Evolutionary conservation across 352 stramenopile genomes (phyloP).

Genomic region (Aphanomyces stellatus): DNA sequence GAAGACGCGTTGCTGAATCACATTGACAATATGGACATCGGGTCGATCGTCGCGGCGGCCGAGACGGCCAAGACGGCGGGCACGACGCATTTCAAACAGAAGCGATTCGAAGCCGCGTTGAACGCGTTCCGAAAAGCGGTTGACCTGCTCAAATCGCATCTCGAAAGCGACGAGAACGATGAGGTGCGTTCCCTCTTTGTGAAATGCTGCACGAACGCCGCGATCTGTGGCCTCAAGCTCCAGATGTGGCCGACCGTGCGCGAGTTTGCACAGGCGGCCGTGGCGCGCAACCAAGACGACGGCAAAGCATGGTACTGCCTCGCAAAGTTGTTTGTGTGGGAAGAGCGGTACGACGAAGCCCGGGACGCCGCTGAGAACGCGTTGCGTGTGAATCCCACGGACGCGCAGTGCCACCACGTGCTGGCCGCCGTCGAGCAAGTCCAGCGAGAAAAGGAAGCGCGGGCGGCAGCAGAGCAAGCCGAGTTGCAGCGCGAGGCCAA

Average conservation of each 20-base stretch:
- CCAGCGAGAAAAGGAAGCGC: background rate
- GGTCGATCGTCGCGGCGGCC: constrained; percentile 38
- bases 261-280: constrained; percentile 47
- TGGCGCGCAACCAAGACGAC: constrained; percentile 34
- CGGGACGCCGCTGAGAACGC: constrained; percentile 31
- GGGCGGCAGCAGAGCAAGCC: background rate
- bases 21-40: constrained; percentile 19
- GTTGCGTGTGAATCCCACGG: constrained; percentile 31
- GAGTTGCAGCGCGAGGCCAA: background rate
- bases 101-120: constrained; percentile 51
- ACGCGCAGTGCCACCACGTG: constrained; percentile 35
- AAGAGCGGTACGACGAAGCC: constrained; percentile 48
- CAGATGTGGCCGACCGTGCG: constrained; percentile 40
- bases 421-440: background rate
- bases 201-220: constrained; percentile 64
- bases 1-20: background rate
- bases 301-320: constrained; percentile 66
- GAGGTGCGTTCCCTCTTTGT: constrained; percentile 34
- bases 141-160: constrained; percentile 21
- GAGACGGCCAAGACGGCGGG: constrained; percentile 42
- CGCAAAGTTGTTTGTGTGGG: constrained; percentile 52
- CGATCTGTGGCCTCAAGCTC: constrained; percentile 68
- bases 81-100: constrained; percentile 52
- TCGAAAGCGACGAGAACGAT: constrained; percentile 33
- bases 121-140: constrained; percentile 50